phyloP scores from a whole-genome alignment of 495 filamentous ascomycete species.

The Hyaloscypha hepaticicola region DNA sequence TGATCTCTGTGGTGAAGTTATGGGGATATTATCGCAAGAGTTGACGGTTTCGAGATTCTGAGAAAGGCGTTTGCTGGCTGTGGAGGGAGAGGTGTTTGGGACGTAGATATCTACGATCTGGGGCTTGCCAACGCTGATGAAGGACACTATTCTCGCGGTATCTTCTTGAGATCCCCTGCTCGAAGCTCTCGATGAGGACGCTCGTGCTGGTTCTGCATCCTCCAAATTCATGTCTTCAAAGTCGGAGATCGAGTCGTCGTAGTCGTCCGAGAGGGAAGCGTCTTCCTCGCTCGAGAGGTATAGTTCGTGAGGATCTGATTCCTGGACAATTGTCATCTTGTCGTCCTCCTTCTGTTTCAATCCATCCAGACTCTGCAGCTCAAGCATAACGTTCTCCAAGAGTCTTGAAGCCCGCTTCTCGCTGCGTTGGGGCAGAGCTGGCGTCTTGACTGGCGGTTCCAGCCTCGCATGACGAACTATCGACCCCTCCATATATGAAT shows the following conservation, averaged over 20 bases:
- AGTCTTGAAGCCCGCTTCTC: constrained; percentile 25
- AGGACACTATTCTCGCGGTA: constrained; percentile 26
- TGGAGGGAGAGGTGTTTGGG: constrained; percentile 4
- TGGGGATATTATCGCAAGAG: not conserved
- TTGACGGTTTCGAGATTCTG: constrained; percentile 15
- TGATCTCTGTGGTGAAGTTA: constrained; percentile 1
- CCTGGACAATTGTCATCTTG: constrained; percentile 8
- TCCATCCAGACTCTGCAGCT: constrained; percentile 26
- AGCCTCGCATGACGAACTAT: constrained; percentile 18
- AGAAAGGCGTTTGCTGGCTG: constrained; percentile 14
- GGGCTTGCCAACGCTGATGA: constrained; percentile 28
- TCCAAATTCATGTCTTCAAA: constrained; percentile 16
- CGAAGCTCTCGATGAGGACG: constrained; percentile 21
- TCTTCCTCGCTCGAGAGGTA: constrained; percentile 35
- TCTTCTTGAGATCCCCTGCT: constrained; percentile 28
- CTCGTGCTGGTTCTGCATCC: not conserved
- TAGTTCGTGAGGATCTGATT: constrained; percentile 30
- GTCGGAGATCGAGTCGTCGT: constrained; percentile 27
- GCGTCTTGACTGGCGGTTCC: constrained; percentile 19
- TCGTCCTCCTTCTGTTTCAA: constrained; percentile 13
- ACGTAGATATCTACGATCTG: constrained; percentile 29
- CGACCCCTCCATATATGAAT: constrained; percentile 31
- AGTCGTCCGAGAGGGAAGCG: constrained; percentile 29
- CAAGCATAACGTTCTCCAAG: constrained; percentile 24
- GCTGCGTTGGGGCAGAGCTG: constrained; percentile 27